Evolutionary conservation across 129 eudicot genomes (phyloP).

Genomic region (Centrapalus pauciflorus): DNA sequence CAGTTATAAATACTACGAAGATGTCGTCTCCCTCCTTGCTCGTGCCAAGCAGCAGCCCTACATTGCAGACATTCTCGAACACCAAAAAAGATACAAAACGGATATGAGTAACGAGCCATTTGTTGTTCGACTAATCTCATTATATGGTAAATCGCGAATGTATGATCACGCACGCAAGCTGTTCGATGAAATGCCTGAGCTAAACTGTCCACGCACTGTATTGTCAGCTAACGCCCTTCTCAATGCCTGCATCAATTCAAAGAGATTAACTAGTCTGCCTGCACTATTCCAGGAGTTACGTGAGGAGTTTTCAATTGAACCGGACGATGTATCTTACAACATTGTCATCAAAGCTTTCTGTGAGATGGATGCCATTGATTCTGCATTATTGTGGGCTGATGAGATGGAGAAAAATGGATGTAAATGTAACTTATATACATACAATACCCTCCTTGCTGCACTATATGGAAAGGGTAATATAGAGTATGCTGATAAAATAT

Average conservation of each 20-base stretch:
- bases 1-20: slow-evolving; percentile 20
- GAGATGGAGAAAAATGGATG: slow-evolving; percentile 40
- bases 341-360: slow-evolving; percentile 44
- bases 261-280: background rate
- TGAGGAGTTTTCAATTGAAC: slow-evolving; percentile 27
- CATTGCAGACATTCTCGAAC: slow-evolving; percentile 46
- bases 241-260: slow-evolving; percentile 32
- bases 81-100: slow-evolving; percentile 34
- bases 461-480: slow-evolving; percentile 21
- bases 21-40: slow-evolving; percentile 43
- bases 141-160: slow-evolving; percentile 53
- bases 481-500: slow-evolving; percentile 37
- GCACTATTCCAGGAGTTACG: slow-evolving; percentile 38
- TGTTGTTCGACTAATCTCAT: slow-evolving; percentile 27
- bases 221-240: slow-evolving; percentile 49
- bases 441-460: slow-evolving; percentile 40
- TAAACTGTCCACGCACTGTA: slow-evolving; percentile 40
- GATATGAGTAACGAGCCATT: slow-evolving; percentile 42
- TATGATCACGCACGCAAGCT: slow-evolving; percentile 47
- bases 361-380: slow-evolving; percentile 35
- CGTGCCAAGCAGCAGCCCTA: slow-evolving; percentile 20
- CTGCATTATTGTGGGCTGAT: slow-evolving; percentile 21
- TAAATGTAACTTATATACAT: slow-evolving; percentile 32
- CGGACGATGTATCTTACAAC: slow-evolving; percentile 42
- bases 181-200: slow-evolving; percentile 68